Evolutionary conservation across 2,329 filamentous ascomycete genomes (phyloP), one percentile per base, ranked within the genome.

Genomic region (Colletotrichum sp.): DNA sequence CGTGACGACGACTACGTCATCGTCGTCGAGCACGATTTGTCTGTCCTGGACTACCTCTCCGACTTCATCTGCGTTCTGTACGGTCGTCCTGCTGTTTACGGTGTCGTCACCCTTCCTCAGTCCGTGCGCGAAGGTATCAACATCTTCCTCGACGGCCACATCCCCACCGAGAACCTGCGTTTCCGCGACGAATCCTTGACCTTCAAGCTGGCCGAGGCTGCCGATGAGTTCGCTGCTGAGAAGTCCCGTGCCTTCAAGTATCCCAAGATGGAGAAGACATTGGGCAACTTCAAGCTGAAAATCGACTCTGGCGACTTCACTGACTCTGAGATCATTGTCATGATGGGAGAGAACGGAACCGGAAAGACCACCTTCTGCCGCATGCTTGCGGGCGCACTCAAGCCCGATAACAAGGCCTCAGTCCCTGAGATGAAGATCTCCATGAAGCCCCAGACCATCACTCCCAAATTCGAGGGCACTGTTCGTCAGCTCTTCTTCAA

Each of bases 311-410:
- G 97, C 80, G 90, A 93, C 76, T 99, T 99, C 84, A 98, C 97
- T 24, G 96, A 99, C 85, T 99, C 97, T 1, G 97, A 99, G 84
- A 99, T 99, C 80, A 92, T 99, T 73, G 97, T 99, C 86, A 98
- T 99, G 95, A 98, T 99, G 97, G 97, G 97, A 80, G 96, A 98
- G 89, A 99, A 99, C 87, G 97, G 97, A 87, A 99, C 97, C 43
- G 97, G 97, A 85, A 98, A 99, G 90, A 99, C 97, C 2, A 99
- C 97, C 7, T 99, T 99, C 90, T 98, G 96, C 90, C 95, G 94
- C 83, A 94, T 99, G 88, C 90, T 99, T 79, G 97, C 97, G 73
- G 97, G 97, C 83, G 95, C 94, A 52, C 90, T 98, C 80, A 96
- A 98, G 87, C 97, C 97, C 10, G 97, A 99, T 81, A 92, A 91